Base-by-base conservation (phyloP, 1,139 yeast species). In the Blastobotrys arbuscula region DNA sequence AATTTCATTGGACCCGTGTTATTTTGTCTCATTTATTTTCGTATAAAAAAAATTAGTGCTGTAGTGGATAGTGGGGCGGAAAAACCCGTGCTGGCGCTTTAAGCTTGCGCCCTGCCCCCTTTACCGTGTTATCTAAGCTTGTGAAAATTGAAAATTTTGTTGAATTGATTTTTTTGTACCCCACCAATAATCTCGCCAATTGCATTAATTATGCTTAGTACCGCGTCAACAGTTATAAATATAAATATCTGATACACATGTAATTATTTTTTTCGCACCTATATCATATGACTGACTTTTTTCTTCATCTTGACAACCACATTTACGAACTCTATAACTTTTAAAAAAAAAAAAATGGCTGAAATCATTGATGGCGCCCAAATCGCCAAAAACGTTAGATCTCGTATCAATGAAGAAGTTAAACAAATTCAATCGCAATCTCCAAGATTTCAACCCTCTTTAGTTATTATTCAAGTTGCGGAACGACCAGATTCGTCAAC, bases 391-490 rank as follows among this genome's bases (percentile, higher is more conserved):
- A 45, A 47, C 35, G 42, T 48, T 24, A 47, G 53, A 33, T 46
- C 36, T 19, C 9, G 42, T n/a, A 42, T 50, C 45, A 44, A 45
- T 28, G 44, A 34, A 30, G 50, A 48, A 19, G 46, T 50, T 20
- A 16, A 34, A 31, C 39, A 42, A 9, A 48, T 45, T 33, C 53
- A 47, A 36, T 21, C 41, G 6, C 23, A 42, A 13, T 37, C 45
- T 13, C 50, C 81, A 21, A 75, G 73, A 47, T 90, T 89, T 72
- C 73, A 74, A 59, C 97, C 98, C 24, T 77, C 78, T 50, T 74
- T 94, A 64, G 77, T 85, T 46, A 90, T 92, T 59, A 75, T 92
- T 58, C 98, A 94, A 70, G 95, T 92, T 16, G 97, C 97, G 49
- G 77, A 73, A 42, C 78, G 97, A 61, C 89, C 85, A 41, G 98